phyloP scores from a whole-genome alignment of 345 rosid genomes.

The Erysimum cheiranthoides region DNA sequence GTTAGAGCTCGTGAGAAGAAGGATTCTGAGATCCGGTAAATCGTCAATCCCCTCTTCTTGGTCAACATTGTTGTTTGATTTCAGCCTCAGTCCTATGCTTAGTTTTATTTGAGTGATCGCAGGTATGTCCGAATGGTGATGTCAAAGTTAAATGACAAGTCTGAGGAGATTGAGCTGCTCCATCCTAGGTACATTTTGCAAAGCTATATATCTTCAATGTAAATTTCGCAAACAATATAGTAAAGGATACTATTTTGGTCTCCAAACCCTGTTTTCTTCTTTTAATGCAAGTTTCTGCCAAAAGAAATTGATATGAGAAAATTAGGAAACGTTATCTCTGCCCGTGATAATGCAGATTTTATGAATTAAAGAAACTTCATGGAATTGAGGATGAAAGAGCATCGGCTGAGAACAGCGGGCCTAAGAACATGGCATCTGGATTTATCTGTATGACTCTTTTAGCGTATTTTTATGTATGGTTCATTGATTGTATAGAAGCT shows the following conservation, averaged over 20 bases:
- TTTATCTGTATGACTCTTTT: conserved; percentile 60
- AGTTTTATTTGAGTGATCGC: conserved; percentile 33
- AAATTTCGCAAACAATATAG: conserved; percentile 8
- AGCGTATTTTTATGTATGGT: conserved; percentile 1
- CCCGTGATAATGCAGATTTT: conserved; percentile 57
- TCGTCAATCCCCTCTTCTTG: not conserved
- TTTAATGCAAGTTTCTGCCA: conserved; percentile 1
- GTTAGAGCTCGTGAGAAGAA: conserved; percentile 83
- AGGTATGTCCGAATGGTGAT: conserved; percentile 87
- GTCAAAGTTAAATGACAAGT: conserved; percentile 57
- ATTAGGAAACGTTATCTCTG: not conserved
- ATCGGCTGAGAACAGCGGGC: conserved; percentile 57
- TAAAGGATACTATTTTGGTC: not conserved
- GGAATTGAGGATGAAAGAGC: conserved; percentile 85
- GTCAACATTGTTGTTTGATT: conserved; percentile 15
- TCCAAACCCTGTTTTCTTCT: conserved; percentile 7
- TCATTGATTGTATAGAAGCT: conserved; percentile 5
- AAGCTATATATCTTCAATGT: not conserved
- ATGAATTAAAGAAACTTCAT: conserved; percentile 72
- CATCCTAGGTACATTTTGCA: conserved; percentile 75
- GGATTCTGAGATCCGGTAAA: conserved; percentile 95
- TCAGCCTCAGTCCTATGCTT: not conserved
- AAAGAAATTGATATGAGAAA: not conserved
- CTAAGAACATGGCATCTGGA: conserved; percentile 85
- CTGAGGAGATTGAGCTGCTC: conserved; percentile 59